Percentiles rank a stretch among this genome's conserved stretches.
These are phyloP conservation scores for Acaromyces ingoldii DNA, from an alignment of 1,284 basidiomycete species.

Conservation along the genomic window DNA sequence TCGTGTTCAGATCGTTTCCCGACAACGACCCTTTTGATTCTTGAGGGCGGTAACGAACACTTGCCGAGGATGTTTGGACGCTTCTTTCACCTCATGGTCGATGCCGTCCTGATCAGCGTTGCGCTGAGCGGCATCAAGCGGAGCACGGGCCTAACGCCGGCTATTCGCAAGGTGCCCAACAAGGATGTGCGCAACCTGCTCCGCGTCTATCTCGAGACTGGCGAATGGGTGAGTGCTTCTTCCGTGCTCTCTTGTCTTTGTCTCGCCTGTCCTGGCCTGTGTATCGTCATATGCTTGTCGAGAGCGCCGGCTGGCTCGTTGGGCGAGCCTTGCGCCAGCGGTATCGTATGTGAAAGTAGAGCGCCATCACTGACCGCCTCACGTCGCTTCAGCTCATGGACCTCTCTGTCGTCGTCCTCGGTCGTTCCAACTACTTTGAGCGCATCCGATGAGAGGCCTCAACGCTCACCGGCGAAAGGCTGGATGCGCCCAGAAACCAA, in stretches of 20 bases:
- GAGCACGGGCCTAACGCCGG: slow-evolving; percentile 44
- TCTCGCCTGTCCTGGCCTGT: not conserved
- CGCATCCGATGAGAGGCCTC: slow-evolving; percentile 41
- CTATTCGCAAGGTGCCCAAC: slow-evolving; percentile 35
- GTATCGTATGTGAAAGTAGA: too few species aligned
- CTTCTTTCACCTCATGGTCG: slow-evolving; percentile 42
- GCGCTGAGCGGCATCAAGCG: slow-evolving; percentile 47
- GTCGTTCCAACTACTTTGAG: slow-evolving; percentile 47
- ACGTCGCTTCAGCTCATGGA: slow-evolving; percentile 4
- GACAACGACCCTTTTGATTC: too few species aligned
- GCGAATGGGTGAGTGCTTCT: slow-evolving; percentile 48
- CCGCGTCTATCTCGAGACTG: slow-evolving; percentile 45
- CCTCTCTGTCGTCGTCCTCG: slow-evolving; percentile 36
- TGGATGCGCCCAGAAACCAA: too few species aligned
- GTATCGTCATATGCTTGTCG: too few species aligned
- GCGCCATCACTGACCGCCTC: too few species aligned
- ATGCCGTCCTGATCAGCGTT: slow-evolving; percentile 46
- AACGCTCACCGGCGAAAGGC: too few species aligned
- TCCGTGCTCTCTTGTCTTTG: too few species aligned
- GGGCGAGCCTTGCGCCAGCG: too few species aligned
- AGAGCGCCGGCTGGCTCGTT: too few species aligned
- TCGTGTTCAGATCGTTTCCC: too few species aligned
- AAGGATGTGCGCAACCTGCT: slow-evolving; percentile 45
- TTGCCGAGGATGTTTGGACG: slow-evolving; percentile 40
- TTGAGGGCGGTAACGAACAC: too few species aligned